phyloP scores from a whole-genome alignment of 495 filamentous ascomycete genomes.

The Oidiodendron maius region DNA sequence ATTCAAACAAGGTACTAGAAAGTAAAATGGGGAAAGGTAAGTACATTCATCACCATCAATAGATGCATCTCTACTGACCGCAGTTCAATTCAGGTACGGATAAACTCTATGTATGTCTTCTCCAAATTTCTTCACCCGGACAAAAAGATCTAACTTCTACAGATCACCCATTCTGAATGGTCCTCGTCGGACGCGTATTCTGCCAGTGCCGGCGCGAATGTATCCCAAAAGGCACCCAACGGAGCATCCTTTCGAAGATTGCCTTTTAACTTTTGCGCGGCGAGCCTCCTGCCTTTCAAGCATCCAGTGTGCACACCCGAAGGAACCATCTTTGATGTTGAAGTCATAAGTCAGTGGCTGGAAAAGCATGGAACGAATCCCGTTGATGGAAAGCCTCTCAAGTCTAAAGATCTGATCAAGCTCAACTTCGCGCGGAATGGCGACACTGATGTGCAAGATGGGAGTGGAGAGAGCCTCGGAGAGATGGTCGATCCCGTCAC shows the following conservation, averaged over 20 bases:
- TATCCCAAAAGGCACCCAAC: slow-evolving; percentile 44
- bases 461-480: slow-evolving; percentile 38
- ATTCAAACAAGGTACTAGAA: no score
- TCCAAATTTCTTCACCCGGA: slow-evolving; percentile 5
- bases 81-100: slow-evolving; percentile 41
- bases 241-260: slow-evolving; percentile 79
- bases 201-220: slow-evolving; percentile 66
- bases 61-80: slow-evolving; percentile 4
- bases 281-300: slow-evolving; percentile 86
- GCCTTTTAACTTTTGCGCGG: slow-evolving; percentile 97
- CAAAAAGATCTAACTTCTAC: slow-evolving; percentile 16
- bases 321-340: slow-evolving; percentile 80
- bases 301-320: slow-evolving; percentile 76
- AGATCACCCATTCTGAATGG: slow-evolving; percentile 96
- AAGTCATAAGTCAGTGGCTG: slow-evolving; percentile 86
- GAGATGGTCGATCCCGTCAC: slow-evolving; percentile 96
- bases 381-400: slow-evolving; percentile 72
- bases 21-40: slow-evolving; percentile 22
- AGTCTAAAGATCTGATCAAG: slow-evolving; percentile 79
- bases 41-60: not conserved
- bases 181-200: slow-evolving; percentile 82
- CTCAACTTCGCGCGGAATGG: slow-evolving; percentile 90
- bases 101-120: slow-evolving; percentile 65
- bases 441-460: slow-evolving; percentile 41
- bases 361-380: slow-evolving; percentile 90